Base-by-base conservation (phyloP, 768 basidiomycete species). In the Rhizopogon vulgaris region DNA sequence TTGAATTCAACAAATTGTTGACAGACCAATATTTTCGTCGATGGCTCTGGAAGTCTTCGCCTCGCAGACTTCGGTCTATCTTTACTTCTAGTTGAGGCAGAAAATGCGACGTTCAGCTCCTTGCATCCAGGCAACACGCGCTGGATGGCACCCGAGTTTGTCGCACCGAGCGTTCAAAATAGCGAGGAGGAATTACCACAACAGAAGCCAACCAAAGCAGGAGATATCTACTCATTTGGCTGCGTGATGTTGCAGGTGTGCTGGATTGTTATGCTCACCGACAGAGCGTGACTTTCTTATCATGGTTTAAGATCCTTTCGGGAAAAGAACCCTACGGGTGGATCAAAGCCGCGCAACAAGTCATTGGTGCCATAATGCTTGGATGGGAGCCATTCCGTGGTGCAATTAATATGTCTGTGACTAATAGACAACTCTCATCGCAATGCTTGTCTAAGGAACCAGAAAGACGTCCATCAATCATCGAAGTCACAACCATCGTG, bases 61-160 rank as follows among this genome's bases (percentile, higher is more conserved):
- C 58, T 73, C 14, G 65, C 63, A 24, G 73, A 72, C 56, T 73
- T 72, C 28, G 72, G 72, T 9, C 58, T 74, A 15, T 68, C 56
- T 8, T 57, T 71, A 25, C 49, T 65, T 27, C 59, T 52, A 45
- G 59, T 61, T 7, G 70, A 73, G 52, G 60, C 70, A 49, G 61
- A 62, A 22, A 61, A 69, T 36, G 57, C 62, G 8, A 52, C 62
- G 11, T 62, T 53, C 47, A 46, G 12, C 15, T 54, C 55, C 1
- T 27, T 36, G 24, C 41, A n/a, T 30, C 30, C 52, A 3, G 58
- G 55, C 1, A 51, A 59, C 11, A 3, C 51, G 0, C 52, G 56
- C 14, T 58, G 59, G 56, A 40, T 43, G 6, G 58, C 60, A 6
- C 60, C 60, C 3, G 60, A 61, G 18, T 45, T 59, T 9, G 22